Evolutionary conservation across 2,329 filamentous ascomycete genomes (phyloP), one percentile per base, ranked within the genome.

Genomic region (Chalara sp.): DNA sequence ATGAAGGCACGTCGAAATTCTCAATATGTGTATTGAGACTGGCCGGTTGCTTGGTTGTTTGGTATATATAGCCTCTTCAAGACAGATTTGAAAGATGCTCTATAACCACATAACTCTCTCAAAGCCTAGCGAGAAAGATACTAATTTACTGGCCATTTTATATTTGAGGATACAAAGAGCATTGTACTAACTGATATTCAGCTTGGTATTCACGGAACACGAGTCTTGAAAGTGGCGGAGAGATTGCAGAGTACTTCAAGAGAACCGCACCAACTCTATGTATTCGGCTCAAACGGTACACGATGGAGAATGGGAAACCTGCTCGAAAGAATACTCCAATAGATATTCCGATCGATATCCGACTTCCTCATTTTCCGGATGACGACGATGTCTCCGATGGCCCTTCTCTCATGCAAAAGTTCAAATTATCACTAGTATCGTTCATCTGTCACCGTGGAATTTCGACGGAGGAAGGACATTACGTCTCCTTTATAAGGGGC

Each of bases 241-340:
- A 96, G 61, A 87, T 96, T 7, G 89, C 87, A n/a, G 81, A 83
- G 48, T 91, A 96, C 63, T 95, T 97, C 63, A 86, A 87, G 32
- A 79, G 86, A 33, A 81, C 83, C 63, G 79, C 89, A 10, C 93
- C 93, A 1, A 86, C 96, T 1, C 80, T 99, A 4, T 92, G 91
- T 2, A 90, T 99, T 52, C 96, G 91, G 62, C 73, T 97, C 35
- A 97, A 97, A 66, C 80, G 93, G 55, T 99, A 97, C 64, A 83
- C 80, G 21, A 85, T 92, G 74, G 74, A 81, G 11, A 75, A 81
- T 31, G 89, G 89, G 5, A 73, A 78, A 40, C 83, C 87, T 1
- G 78, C 80, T 54, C 80, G 89, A 33, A 82, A 89, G 11, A 82
- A 88, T 57, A 96, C 89, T 0, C 87, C 84, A 53, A 84, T 99